phyloP scores from a whole-genome alignment of 192 early-diverging fungal genomes.

The Mortierella hygrophila region DNA sequence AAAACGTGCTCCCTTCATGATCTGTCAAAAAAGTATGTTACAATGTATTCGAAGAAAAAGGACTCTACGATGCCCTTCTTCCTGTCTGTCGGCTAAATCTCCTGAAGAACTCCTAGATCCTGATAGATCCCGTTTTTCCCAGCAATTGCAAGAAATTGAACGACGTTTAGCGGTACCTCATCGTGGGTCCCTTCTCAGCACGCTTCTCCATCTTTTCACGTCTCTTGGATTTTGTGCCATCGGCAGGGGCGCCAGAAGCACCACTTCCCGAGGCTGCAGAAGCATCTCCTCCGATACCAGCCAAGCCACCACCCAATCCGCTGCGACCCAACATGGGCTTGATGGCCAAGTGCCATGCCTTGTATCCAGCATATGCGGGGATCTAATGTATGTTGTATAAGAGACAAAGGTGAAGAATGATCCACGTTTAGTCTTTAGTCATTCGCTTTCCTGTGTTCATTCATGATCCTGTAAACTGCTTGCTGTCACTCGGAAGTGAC shows the following conservation, averaged over 20 bases:
- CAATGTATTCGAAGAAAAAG: neutral
- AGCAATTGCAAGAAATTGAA: neutral
- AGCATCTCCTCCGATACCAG: neutral
- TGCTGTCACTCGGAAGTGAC: neutral
- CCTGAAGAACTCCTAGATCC: neutral
- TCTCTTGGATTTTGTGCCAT: constrained; percentile 61
- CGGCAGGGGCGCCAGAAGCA: constrained; percentile 24
- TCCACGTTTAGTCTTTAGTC: neutral
- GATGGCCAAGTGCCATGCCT: constrained; percentile 60
- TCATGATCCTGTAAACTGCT: neutral
- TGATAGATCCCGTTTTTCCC: too few species aligned
- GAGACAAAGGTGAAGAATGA: neutral
- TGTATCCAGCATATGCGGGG: constrained; percentile 70
- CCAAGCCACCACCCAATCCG: constrained; percentile 11
- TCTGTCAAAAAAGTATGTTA: neutral
- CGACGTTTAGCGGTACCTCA: constrained; percentile 55
- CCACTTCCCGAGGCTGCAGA: constrained; percentile 7
- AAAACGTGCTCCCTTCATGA: neutral
- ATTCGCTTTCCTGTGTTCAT: neutral
- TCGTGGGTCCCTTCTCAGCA: constrained; percentile 58
- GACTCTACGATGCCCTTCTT: neutral
- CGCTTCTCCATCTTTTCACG: constrained; percentile 66
- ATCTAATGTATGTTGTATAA: constrained; percentile 52
- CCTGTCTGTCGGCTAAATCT: neutral
- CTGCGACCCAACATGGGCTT: constrained; percentile 53